Evolutionary conservation across 1,284 basidiomycete species (phyloP), one percentile per base, ranked within the genome.

Genomic region (Sporisorium exsertum): DNA sequence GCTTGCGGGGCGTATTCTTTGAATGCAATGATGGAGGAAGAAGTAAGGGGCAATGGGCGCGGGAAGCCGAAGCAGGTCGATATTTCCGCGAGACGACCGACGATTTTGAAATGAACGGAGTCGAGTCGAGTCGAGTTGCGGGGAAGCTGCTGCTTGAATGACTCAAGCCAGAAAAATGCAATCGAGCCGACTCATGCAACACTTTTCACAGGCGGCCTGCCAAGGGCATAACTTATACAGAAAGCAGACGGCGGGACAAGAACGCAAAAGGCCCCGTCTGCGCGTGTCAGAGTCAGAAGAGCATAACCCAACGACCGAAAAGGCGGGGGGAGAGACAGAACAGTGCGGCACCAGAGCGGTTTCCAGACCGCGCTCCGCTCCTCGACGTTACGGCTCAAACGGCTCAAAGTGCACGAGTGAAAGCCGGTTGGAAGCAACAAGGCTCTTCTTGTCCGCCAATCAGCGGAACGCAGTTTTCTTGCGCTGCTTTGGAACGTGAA

Each of bases 241-340:
- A n/a, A 53, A 58, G 27, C 27, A 24, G 37, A 52, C 18, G 35
- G 45, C 47, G 49, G 42, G 18, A 5, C 35, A 62, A n/a, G n/a
- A 29, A 55, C 40, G 42, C 43, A n/a, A 20, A 46, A 20, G 40
- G 40, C 40, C 40, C 8, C 32, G 55, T 46, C 20, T 20, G 32
- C 12, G 16, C 65, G 29, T 63, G 66, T 58, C 66, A 69, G 60
- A 69, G 66, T 69, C 66, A 64, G 60, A 59, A 69, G 66, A 51
- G 66, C 59, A 58, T n/a, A 18, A 16, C 2, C 27, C 26, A 18
- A 35, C 18, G 40, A 12, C 5, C 2, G 12, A 15, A 46, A 32
- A n/a, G 43, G 45, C 42, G 24, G 33, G 15, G 37, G n/a, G n/a
- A n/a, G n/a, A n/a, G n/a, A n/a, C n/a, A n/a, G n/a, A n/a, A n/a